Conservation (phyloP, 768 basidiomycete genomes). For the Amanita rubescens region DNA sequence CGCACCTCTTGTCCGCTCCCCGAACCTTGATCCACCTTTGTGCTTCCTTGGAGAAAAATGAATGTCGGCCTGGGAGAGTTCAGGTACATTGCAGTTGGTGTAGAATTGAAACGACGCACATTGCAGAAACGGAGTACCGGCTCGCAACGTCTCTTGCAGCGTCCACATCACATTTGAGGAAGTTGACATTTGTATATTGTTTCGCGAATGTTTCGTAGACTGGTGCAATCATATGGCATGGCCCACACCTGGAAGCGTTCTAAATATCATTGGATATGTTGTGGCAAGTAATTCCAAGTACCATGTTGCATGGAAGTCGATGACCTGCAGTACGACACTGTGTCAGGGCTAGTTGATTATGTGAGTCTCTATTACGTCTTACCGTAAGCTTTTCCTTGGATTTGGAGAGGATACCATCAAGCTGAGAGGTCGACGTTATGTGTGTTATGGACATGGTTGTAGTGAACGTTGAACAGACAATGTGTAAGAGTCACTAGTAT, state of each 20-base stretch:
- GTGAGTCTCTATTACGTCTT: slow-evolving; percentile 8
- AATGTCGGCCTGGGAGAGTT: slow-evolving; percentile 65
- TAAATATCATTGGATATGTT: not conserved
- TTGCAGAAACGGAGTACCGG: slow-evolving; percentile 58
- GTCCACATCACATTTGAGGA: slow-evolving; percentile 81
- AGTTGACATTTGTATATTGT: slow-evolving; percentile 64
- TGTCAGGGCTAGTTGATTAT: not conserved
- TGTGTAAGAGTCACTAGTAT: no score
- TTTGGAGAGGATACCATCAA: slow-evolving; percentile 50
- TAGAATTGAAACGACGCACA: slow-evolving; percentile 37
- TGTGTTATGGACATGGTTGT: slow-evolving; percentile 46
- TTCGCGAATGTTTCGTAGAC: slow-evolving; percentile 62
- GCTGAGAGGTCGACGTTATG: slow-evolving; percentile 53
- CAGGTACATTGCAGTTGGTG: not conserved
- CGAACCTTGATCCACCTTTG: slow-evolving; percentile 64
- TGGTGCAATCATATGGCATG: slow-evolving; percentile 80
- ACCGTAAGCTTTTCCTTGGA: slow-evolving; percentile 63
- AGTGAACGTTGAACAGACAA: not conserved
- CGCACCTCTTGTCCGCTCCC: slow-evolving; percentile 64
- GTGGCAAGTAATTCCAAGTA: slow-evolving; percentile 24
- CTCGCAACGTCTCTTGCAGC: slow-evolving; percentile 60
- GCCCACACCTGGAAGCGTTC: slow-evolving; percentile 61
- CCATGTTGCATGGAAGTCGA: slow-evolving; percentile 87
- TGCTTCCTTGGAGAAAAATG: slow-evolving; percentile 61
- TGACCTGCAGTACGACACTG: slow-evolving; percentile 41